These are phyloP conservation scores for Fusarium drepaniforme DNA, from an alignment of 2,329 filamentous ascomycete species.

Conservation along the genomic window DNA sequence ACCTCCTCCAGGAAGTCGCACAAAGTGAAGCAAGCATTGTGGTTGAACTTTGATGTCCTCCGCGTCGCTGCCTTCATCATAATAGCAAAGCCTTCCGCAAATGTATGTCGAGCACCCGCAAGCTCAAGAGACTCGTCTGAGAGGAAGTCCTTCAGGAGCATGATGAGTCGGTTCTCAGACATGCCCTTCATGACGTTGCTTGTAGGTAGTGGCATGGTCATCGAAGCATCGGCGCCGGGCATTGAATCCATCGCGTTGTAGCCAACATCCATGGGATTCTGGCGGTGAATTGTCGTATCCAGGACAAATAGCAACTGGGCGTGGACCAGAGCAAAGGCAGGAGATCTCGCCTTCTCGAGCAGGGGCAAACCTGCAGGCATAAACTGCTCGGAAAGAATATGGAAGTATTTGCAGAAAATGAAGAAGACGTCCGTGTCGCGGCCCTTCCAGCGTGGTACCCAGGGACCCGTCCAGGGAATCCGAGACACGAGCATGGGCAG, in stretches of 20 bases:
- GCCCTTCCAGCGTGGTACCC: slow-evolving; percentile 88
- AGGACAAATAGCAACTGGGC: slow-evolving; percentile 84
- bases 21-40: slow-evolving; percentile 87
- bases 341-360: slow-evolving; percentile 72
- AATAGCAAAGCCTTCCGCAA: slow-evolving; percentile 80
- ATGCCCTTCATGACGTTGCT: slow-evolving; percentile 81
- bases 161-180: slow-evolving; percentile 89
- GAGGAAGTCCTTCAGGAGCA: slow-evolving; percentile 85
- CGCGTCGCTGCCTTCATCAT: slow-evolving; percentile 81
- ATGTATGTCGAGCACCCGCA: slow-evolving; percentile 70
- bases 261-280: slow-evolving; percentile 65
- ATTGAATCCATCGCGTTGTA: slow-evolving; percentile 58
- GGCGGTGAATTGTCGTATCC: slow-evolving; percentile 86
- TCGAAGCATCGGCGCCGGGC: slow-evolving; percentile 73
- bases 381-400: slow-evolving; percentile 82
- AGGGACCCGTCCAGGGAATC: slow-evolving; percentile 87
- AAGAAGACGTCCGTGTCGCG: slow-evolving; percentile 91
- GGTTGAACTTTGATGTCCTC: slow-evolving; percentile 83
- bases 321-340: slow-evolving; percentile 84
- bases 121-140: slow-evolving; percentile 58
- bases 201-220: slow-evolving; percentile 72
- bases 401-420: slow-evolving; percentile 90
- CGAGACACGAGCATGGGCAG: slow-evolving; percentile 76
- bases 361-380: slow-evolving; percentile 68
- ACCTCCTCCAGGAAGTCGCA: slow-evolving; percentile 92